A percentile compares a stretch with the other conserved stretches of the same genome.
Conservation (phyloP, 2,329 filamentous ascomycete genomes). For the Fusarium armeniacum region DNA sequence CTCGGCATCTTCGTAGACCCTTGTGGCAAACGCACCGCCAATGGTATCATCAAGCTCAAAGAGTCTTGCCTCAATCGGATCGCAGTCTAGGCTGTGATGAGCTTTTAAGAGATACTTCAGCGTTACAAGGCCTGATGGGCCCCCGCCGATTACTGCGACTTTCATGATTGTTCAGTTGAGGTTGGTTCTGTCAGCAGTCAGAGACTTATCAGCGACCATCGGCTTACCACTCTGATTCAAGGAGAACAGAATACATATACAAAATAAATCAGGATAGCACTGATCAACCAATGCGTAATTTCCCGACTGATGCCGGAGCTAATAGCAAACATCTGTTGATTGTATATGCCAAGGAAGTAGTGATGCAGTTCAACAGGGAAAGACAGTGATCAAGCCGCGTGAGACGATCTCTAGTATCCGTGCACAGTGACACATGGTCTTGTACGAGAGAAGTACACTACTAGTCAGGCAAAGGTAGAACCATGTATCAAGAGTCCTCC, state of each 20-base stretch:
- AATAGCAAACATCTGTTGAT: neutral
- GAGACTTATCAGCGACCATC: neutral
- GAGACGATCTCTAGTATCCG: neutral
- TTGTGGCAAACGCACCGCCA: neutral
- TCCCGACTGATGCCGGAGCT: neutral
- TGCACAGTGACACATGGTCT: neutral
- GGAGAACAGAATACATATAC: neutral
- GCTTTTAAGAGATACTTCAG: neutral
- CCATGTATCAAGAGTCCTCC: neutral
- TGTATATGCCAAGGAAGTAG: neutral
- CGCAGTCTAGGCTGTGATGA: neutral
- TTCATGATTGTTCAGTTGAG: neutral
- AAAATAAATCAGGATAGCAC: neutral
- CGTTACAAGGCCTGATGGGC: slow-evolving; percentile 3
- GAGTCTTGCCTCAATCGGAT: neutral
- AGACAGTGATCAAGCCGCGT: neutral
- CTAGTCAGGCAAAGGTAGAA: neutral
- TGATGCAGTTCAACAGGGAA: neutral
- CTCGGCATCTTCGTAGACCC: slow-evolving; percentile 1
- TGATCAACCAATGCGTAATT: too few species aligned
- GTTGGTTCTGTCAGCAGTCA: neutral
- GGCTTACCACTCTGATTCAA: neutral
- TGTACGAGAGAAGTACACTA: fast-evolving
- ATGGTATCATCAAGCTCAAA: neutral
- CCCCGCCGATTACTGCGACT: slow-evolving; percentile 3